Evolutionary conservation across 1,284 basidiomycete genomes (phyloP).

Genomic region (Trametes versicolor): DNA sequence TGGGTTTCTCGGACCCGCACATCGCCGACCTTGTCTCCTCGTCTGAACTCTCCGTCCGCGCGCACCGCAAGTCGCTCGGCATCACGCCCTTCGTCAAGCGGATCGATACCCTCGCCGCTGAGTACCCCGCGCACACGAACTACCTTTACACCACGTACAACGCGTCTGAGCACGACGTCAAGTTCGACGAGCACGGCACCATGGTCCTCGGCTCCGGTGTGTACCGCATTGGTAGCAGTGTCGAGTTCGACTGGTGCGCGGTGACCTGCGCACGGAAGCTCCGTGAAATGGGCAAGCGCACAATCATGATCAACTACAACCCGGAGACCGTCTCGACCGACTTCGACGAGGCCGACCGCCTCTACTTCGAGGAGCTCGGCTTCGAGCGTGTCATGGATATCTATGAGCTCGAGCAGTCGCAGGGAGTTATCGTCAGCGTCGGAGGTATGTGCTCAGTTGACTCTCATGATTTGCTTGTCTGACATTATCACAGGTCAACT

Average conservation of each 20-base stretch:
- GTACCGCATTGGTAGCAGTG: conserved; percentile 97
- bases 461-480: conserved; percentile 5
- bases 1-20: conserved; percentile 96
- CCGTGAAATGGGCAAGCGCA: conserved; percentile 91
- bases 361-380: conserved; percentile 99
- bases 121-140: conserved; percentile 99
- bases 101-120: conserved; percentile 98
- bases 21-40: conserved; percentile 66
- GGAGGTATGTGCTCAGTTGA: conserved; percentile 72
- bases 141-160: conserved; percentile 99
- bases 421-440: conserved; percentile 96
- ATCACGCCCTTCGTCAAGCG: conserved; percentile 99
- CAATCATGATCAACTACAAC: conserved; percentile 99
- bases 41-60: conserved; percentile 68
- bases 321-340: conserved; percentile 99
- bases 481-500: conserved; percentile 73
- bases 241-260: conserved; percentile 99
- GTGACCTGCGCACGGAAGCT: conserved; percentile 96
- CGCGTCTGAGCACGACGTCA: conserved; percentile 94
- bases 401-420: conserved; percentile 94
- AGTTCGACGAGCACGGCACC: conserved; percentile 96
- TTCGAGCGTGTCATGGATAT: conserved; percentile 99
- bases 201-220: conserved; percentile 99
- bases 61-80: conserved; percentile 85
- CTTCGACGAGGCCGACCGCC: conserved; percentile 97